A percentile compares a stretch with the other conserved stretches of the same genome.
phyloP scores from a whole-genome alignment of 1,139 yeast species.

The Nadsonia starkeyi-henricii region DNA sequence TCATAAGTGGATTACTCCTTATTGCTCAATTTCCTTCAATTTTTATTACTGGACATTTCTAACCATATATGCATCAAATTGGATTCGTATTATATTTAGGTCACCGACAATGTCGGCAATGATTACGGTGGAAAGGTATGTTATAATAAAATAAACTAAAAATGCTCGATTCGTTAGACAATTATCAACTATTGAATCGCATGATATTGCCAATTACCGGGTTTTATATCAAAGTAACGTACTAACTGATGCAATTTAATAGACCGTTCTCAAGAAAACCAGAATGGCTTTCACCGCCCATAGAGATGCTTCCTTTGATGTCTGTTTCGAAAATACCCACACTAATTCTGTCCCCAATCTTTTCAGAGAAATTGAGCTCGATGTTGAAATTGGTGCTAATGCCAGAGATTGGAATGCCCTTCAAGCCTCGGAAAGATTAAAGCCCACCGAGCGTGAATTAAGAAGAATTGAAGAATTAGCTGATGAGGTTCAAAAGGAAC shows the following conservation, averaged over 20 bases:
- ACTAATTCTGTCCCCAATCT: conserved; percentile 12
- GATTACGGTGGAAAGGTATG: conserved; percentile 23
- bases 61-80: background rate
- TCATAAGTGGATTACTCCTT: background rate
- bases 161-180: too few relatives aligned
- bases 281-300: conserved; percentile 76
- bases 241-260: conserved; percentile 1
- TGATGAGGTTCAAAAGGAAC: conserved; percentile 61
- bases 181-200: too few relatives aligned
- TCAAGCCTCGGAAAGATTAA: conserved; percentile 83
- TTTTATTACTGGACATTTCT: background rate
- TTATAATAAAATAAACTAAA: too few relatives aligned
- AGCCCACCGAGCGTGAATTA: conserved; percentile 82
- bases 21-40: too few relatives aligned
- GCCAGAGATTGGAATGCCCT: conserved; percentile 97
- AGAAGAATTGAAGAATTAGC: conserved; percentile 72
- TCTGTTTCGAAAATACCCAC: conserved; percentile 65
- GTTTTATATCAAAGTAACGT: too few relatives aligned
- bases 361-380: conserved; percentile 55
- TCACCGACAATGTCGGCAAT: conserved; percentile 26
- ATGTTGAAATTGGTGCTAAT: conserved; percentile 88
- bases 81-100: conserved; percentile 11
- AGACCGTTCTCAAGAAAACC: conserved; percentile 41
- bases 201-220: too few relatives aligned
- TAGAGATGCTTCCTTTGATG: conserved; percentile 72